Conservation (phyloP, 495 filamentous ascomycete species). For the Daldinia vernicosa region DNA sequence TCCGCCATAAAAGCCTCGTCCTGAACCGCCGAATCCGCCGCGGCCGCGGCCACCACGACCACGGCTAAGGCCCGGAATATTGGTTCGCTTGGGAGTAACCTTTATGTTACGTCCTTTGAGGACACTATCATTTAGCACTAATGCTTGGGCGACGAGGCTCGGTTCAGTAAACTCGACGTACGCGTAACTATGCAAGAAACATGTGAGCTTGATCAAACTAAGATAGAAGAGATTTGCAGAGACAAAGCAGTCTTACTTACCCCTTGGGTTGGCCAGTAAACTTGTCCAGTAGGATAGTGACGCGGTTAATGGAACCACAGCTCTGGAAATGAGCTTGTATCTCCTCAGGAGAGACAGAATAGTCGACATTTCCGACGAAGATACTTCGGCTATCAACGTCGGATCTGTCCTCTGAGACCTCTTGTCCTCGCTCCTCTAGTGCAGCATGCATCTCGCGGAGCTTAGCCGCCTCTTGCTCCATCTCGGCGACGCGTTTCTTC, state of each 20-base stretch:
- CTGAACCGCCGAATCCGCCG: conserved; percentile 62
- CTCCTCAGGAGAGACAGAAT: conserved; percentile 96
- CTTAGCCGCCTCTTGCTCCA: conserved; percentile 98
- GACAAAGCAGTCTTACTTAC: conserved; percentile 68
- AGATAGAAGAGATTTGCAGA: conserved; percentile 16
- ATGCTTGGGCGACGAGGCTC: conserved; percentile 87
- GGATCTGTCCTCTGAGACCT: conserved; percentile 90
- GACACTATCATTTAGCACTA: conserved; percentile 95
- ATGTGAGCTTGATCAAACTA: neutral
- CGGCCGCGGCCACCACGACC: conserved; percentile 81
- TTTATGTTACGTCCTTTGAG: conserved; percentile 96
- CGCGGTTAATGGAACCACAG: conserved; percentile 96
- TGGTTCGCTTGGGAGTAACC: conserved; percentile 97
- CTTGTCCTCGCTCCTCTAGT: conserved; percentile 83
- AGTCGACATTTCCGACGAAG: conserved; percentile 99
- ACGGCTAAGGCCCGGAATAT: conserved; percentile 89
- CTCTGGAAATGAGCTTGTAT: conserved; percentile 99
- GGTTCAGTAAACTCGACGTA: conserved; percentile 99
- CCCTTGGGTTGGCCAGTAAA: conserved; percentile 98
- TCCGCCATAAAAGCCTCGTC: conserved; percentile 61
- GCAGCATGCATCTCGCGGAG: conserved; percentile 95
- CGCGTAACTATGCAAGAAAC: conserved; percentile 76
- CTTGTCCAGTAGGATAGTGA: conserved; percentile 97
- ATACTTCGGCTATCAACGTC: conserved; percentile 95
- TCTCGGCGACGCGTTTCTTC: conserved; percentile 97